Evolutionary conservation across 176 grass and related monocot species (phyloP), one percentile per base, ranked within the genome.

Genomic region (Ampelocalamus luodianensis): DNA sequence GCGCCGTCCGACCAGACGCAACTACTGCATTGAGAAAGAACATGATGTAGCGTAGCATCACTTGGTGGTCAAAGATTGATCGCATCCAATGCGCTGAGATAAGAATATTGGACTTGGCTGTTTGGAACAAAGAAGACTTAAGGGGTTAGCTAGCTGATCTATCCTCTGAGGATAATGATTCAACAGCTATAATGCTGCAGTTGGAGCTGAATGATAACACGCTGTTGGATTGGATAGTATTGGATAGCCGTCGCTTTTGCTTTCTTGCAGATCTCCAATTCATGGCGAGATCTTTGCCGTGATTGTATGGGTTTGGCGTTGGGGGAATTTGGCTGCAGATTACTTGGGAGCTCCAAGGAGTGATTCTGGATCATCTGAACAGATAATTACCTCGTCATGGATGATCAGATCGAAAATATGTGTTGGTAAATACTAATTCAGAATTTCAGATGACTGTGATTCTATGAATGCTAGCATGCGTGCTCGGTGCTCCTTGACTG

Each of bases 241-340:
- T 71, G 72, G 73, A 70, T 71, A 34, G 50, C 13, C 0, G 20
- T 16, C 32, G 76, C 69, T 85, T 78, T 80, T 68, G 76, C 82
- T 85, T 89, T 80, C 87, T 7, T 3, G 7, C 26, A 5, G 56
- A 88, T 88, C 36, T 72, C 2, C 29, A 10, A 54, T 40, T 51
- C 20, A 8, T 3, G 37, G 29, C 81, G 66, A 51, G 75, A 82
- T 86, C 86, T 92, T 79, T 83, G 83, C 83, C 79, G 67, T 86
- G 86, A 89, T 89, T 44, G 8, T 24, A 0, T 46, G 48, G 78
- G 82, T 85, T 89, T 85, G 78, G 81, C 78, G 68, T 34, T 4
- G 16, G 11, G 7, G 55, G 12, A 72, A 29, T 17, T 72, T 48
- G 12, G 69, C 17, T 49, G 69, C 23, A 43, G 49, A 72, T 29